Conservation (phyloP, 2,329 filamentous ascomycete genomes). For the Neofusicoccum parvum region DNA sequence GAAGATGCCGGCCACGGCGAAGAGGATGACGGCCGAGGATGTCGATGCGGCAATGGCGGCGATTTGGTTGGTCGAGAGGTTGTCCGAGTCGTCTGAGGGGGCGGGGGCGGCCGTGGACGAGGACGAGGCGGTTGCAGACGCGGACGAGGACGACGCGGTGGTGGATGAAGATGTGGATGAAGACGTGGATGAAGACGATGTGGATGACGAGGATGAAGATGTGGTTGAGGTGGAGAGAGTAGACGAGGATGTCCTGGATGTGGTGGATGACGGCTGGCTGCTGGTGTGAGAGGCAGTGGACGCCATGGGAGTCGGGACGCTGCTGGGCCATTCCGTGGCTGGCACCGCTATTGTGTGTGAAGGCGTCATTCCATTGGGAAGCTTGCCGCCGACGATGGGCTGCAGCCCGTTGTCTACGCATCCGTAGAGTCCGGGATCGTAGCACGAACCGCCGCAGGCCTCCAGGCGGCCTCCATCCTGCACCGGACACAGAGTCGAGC, state of each 20-base stretch:
- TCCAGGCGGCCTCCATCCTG: slow-evolving; percentile 1
- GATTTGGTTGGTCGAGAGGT: slow-evolving; percentile 34
- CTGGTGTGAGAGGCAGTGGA: background rate
- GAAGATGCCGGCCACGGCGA: slow-evolving; percentile 36
- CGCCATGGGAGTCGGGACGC: background rate
- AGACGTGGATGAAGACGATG: background rate
- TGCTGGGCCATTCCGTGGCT: slow-evolving; percentile 4
- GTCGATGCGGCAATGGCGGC: slow-evolving; percentile 39
- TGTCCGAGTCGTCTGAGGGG: slow-evolving; percentile 16
- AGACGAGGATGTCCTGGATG: background rate
- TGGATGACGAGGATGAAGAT: background rate
- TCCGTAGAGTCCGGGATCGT: slow-evolving; percentile 9
- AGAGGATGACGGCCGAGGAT: slow-evolving; percentile 36
- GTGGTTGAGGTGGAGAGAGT: background rate
- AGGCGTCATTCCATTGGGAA: background rate
- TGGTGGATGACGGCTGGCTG: background rate
- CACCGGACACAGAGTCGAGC: slow-evolving; percentile 7
- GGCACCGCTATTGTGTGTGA: slow-evolving; percentile 3
- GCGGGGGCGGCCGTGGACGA: slow-evolving; percentile 12
- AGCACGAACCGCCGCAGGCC: slow-evolving; percentile 13
- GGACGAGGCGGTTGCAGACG: background rate
- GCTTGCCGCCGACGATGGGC: background rate
- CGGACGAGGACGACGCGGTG: background rate
- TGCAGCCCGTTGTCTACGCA: slow-evolving; percentile 6
- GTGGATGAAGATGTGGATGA: background rate